Evolutionary conservation across 2,329 filamentous ascomycete genomes (phyloP).

Genomic region (Fusarium anthophilum): DNA sequence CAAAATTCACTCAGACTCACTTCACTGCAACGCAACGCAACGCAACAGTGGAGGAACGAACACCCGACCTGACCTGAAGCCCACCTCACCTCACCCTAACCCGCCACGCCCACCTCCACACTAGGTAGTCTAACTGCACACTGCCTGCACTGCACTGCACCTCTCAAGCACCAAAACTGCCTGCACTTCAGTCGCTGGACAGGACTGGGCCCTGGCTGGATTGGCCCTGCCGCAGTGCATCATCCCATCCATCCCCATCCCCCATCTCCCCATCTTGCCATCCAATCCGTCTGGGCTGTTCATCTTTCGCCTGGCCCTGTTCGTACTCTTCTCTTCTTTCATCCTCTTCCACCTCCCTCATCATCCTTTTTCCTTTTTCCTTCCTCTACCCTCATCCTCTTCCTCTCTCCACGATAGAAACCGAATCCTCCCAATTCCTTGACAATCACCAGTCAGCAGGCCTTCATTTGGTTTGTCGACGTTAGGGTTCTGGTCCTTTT

Average conservation of each 20-base stretch:
- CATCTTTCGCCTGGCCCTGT: conserved; percentile 32
- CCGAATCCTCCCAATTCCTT: conserved; percentile 50
- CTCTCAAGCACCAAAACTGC: not conserved
- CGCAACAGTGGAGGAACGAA: conserved; percentile 32
- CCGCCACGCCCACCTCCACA: conserved; percentile 43
- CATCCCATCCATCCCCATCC: conserved; percentile 40
- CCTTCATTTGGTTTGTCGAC: conserved; percentile 45
- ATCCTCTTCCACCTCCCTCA: conserved; percentile 39
- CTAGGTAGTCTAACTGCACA: conserved; percentile 6
- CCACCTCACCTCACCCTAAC: not conserved
- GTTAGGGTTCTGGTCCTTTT: conserved; percentile 45
- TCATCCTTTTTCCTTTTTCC: conserved; percentile 32
- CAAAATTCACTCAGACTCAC: not conserved
- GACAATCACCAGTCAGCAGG: conserved; percentile 49
- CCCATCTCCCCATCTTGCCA: conserved; percentile 40
- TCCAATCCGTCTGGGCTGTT: conserved; percentile 25
- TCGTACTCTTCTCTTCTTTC: conserved; percentile 33
- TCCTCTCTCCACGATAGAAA: conserved; percentile 44
- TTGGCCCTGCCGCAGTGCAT: conserved; percentile 22
- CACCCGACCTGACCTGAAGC: conserved; percentile 23
- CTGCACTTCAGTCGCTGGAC: not conserved
- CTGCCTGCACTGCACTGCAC: conserved; percentile 5
- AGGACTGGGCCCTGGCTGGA: not conserved
- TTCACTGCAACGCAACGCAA: conserved; percentile 8
- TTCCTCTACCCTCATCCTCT: conserved; percentile 33